Base-by-base conservation (phyloP, 345 rosid genomes). In the Dimocarpus longan region DNA sequence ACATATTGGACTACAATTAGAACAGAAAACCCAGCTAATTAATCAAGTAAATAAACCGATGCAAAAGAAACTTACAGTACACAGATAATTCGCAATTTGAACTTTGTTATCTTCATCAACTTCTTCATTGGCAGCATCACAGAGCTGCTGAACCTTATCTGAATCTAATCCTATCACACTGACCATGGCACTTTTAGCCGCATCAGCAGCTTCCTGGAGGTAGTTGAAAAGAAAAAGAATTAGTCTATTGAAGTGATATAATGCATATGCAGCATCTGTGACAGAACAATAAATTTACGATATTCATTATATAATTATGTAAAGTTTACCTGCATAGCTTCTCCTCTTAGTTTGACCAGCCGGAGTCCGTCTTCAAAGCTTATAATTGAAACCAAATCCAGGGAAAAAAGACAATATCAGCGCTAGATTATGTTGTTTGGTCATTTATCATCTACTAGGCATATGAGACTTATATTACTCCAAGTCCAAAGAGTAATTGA, bases 331-430 rank as follows among this genome's bases (percentile, higher is more conserved):
- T 97, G 99, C 97, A 97, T 97, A 26, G 98, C 99, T 89, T 94
- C 96, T 78, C 99, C 98, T 83, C 98, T 86, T 72, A 91, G 93
- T 88, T 94, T 97, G 77, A 97, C 98, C 86, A 94, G 89, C 89
- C 89, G 93, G 19, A 97, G 95, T 74, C 98, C 99, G 56, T 94
- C 98, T 84, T 97, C 98, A 13, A 97, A 97, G 93, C 98, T 97
- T 85, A 66, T 8, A 48, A 56, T 66, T 40, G 70, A 52, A 81
- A 75, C 6, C 76, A 74, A 76, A 62, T 76, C 57, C 69, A 71
- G 69, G n/a, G 74, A 69, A 63, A 80, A 75, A 71, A 66, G 43
- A 71, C 57, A 71, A 56, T n/a, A 57, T 77, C 65, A 86, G 71
- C 66, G 71, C 59, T 46, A 64, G 21, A 16, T 15, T 26, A 10